Base-by-base conservation (phyloP, 805 yeast genomes). In the Candida tibetensis region DNA sequence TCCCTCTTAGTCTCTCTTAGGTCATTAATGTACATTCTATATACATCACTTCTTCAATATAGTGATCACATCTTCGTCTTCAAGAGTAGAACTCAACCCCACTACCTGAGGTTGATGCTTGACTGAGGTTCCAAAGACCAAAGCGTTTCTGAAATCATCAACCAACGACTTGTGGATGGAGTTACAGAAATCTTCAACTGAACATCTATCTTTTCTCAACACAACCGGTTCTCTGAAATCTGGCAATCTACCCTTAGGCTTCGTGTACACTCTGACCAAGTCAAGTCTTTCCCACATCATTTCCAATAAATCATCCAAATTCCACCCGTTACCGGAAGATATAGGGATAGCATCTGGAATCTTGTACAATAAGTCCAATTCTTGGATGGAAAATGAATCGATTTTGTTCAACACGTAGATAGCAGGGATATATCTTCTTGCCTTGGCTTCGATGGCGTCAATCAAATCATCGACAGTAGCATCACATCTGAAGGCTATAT, bases 261-360 rank as follows among this genome's bases (percentile, higher is more conserved):
- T 93, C 5, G 99, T 93, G 66, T 91, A 93, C 15, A 93, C 96
- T 58, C 99, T 81, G 28, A 91, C 98, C 55, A 93, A 71, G 51
- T 86, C 82, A 54, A 93, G 76, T 58, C 83, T 78, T 39, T 82
- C 86, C 99, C 99, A 93, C 98, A 93, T 93, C 59, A 80, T 72
- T 56, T 91, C 96, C 51, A 93, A 71, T 50, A 93, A 74, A 64
- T 91, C 98, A 64, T 93, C 99, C 57, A 93, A 71, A 59, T 93
- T 93, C 99, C 99, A 93, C 49, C 95, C 95, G 58, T 85, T 76
- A 46, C 95, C 98, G 5, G 96, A 85, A 7, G 96, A 86, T 44
- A 93, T 91, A 28, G 99, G 99, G 36, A 93, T 95, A 5, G 98
- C 97, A 65, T 93, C 82, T 35, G 99, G 99, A 52, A 93, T 93